Conservation (phyloP, 2,329 filamentous ascomycete species). For the Fusarium coicis region DNA sequence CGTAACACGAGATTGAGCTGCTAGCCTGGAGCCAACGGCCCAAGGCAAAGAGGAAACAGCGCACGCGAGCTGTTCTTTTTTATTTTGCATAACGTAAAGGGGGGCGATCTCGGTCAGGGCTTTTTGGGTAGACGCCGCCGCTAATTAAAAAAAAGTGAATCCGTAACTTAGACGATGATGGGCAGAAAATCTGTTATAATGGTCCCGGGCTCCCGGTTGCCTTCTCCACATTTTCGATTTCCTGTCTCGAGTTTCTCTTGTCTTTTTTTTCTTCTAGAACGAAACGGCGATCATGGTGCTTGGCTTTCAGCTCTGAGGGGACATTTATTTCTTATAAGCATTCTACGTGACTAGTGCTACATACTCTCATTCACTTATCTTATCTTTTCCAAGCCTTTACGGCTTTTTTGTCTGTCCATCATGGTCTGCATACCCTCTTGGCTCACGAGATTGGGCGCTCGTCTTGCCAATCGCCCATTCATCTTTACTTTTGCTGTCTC, state of each 20-base stretch:
- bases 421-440: slow-evolving; percentile 8
- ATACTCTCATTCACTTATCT: neutral
- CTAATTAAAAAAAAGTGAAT: neutral
- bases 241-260: neutral
- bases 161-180: no score
- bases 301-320: neutral
- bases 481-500: slow-evolving; percentile 47
- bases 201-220: neutral
- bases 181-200: neutral
- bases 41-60: slow-evolving; percentile 14
- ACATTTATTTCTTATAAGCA: neutral
- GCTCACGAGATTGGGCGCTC: slow-evolving; percentile 21
- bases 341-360: neutral
- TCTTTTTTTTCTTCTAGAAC: slow-evolving; percentile 10
- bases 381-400: neutral
- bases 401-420: neutral
- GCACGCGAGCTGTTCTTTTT: slow-evolving; percentile 5
- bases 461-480: slow-evolving; percentile 46
- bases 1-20: slow-evolving; percentile 25
- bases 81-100: slow-evolving; percentile 15
- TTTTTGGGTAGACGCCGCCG: neutral
- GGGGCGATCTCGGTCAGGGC: neutral
- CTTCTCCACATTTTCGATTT: neutral
- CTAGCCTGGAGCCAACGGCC: neutral
- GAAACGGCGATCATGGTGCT: slow-evolving; percentile 1